Evolutionary conservation across 2,329 filamentous ascomycete species (phyloP).

Genomic region (Septoria petroselini): DNA sequence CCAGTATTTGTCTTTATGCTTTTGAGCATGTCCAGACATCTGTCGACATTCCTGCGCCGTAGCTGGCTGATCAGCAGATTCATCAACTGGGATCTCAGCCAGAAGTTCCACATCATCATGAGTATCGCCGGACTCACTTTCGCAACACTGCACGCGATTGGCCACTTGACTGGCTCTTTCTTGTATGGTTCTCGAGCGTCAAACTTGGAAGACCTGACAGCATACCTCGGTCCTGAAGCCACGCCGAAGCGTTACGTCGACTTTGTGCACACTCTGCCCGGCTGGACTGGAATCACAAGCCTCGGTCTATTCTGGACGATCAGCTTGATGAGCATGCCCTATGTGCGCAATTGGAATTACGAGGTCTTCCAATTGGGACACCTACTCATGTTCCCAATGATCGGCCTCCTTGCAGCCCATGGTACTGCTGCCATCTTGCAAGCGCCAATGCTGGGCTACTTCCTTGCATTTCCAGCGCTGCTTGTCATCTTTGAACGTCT

Average conservation of each 20-base stretch:
- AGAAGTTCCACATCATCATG: conserved; percentile 57
- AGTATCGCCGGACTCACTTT: conserved; percentile 51
- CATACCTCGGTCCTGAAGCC: conserved; percentile 45
- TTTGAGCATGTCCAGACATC: conserved; percentile 57
- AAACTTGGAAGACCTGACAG: conserved; percentile 48
- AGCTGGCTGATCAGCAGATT: conserved; percentile 54
- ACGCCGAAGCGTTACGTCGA: conserved; percentile 46
- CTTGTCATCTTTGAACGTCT: conserved; percentile 51
- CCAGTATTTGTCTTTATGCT: conserved; percentile 59
- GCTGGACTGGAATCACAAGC: conserved; percentile 51
- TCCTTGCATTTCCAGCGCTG: conserved; percentile 53
- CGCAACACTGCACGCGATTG: conserved; percentile 54
- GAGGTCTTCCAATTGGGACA: conserved; percentile 58
- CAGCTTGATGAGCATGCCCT: conserved; percentile 50
- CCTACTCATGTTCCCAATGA: conserved; percentile 58
- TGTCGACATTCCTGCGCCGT: conserved; percentile 53
- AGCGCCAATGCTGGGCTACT: conserved; percentile 57
- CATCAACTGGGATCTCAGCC: conserved; percentile 57
- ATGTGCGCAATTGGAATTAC: conserved; percentile 52
- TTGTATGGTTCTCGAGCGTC: conserved; percentile 48
- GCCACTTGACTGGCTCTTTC: conserved; percentile 55
- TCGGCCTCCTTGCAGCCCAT: conserved; percentile 56
- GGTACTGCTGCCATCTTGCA: conserved; percentile 53
- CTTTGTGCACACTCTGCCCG: conserved; percentile 50
- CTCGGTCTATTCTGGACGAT: conserved; percentile 53